Base-by-base conservation (phyloP, 768 basidiomycete genomes). In the Termitomyces bulborhizus region DNA sequence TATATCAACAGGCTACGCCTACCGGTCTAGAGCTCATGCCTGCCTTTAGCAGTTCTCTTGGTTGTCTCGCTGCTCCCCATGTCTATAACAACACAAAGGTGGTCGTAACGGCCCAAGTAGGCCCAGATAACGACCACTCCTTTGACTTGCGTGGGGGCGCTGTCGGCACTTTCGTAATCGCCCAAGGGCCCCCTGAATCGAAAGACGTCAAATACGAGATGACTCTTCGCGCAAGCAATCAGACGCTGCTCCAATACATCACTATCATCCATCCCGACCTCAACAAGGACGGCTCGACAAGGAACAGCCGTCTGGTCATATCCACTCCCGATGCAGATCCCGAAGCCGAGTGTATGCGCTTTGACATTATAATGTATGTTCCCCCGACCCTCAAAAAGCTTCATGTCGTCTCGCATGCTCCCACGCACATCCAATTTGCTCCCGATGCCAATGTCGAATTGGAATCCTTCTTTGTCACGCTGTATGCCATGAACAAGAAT, bases 21-120 rank as follows among this genome's bases (percentile, higher is more conserved):
- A 78, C 78, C 39, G 80, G 80, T 11, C 68, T 83, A 6, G 82
- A 84, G 60, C 64, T 68, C n/a, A 79, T 83, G 76, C 83, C 83
- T 0, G 71, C 65, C 27, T 84, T 75, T 69, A 76, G 79, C 65
- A 73, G 67, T 3, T 79, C 79, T 6, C 73, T 83, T 0, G 79
- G 79, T 8, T 84, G 82, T 63, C 59, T 68, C 8, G 58, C 71
- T 45, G 75, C 77, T 6, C 69, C 75, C 1, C 68, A 78, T 59
- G 60, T 77, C 52, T 83, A 80, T 65, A 72, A 77, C 27, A 70
- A 66, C 11, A 67, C 70, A 4, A 64, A 70, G 46, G 67, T 71
- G 32, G 63, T 71, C 26, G 64, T 78, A 57, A 66, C 62, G 37
- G 69, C 76, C 6, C 75, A 77, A 3, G 57, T 79, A 16, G 46